Evolutionary conservation across 1,284 basidiomycete species (phyloP), one percentile per base, ranked within the genome.

Genomic region (Tilletia setariae): DNA sequence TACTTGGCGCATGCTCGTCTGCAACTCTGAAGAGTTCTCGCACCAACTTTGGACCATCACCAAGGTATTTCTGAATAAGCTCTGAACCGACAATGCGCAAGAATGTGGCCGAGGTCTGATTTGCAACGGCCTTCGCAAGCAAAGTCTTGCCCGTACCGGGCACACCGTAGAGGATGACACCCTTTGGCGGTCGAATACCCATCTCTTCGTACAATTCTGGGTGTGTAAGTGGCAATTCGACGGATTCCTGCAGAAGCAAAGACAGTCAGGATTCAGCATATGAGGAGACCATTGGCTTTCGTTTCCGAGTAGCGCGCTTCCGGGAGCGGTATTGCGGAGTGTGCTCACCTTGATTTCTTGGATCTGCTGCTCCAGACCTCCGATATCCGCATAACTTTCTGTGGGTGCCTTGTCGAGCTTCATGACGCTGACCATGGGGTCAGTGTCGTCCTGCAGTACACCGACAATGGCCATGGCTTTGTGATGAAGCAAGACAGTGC

Each of bases 141-240:
- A 98, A 87, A 0, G 96, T 98, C 85, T 99, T 99, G 66, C 96
- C 96, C 15, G 96, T 99, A 74, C 96, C 96, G 0, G 96, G 96
- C 6, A 95, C 94, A 80, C 96, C 96, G 79, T 98, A 99, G 0
- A 99, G 87, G 76, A 99, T 98, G 79, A 98, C 96, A 86, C 96
- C 96, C 84, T 98, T 98, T 43, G 96, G 96, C 46, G 95, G 95
- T 77, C 91, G 91, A 84, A 98, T 98, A 70, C 96, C 96, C 96
- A 99, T 98, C 86, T 98, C 95, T 84, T 98, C 95, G 84, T 98
- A 99, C 49, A 98, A 85, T 82, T 99, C 96, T 9, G 96, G 96
- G 83, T 98, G 96, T 19, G 95, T 98, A 62, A 99, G 87, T 0
- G 96, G 96, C 63, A 99, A 87, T 84, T 98, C 96, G 70, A 99